Evolutionary conservation across 2,329 filamentous ascomycete species (phyloP).

Genomic region (Neonectria punicea): DNA sequence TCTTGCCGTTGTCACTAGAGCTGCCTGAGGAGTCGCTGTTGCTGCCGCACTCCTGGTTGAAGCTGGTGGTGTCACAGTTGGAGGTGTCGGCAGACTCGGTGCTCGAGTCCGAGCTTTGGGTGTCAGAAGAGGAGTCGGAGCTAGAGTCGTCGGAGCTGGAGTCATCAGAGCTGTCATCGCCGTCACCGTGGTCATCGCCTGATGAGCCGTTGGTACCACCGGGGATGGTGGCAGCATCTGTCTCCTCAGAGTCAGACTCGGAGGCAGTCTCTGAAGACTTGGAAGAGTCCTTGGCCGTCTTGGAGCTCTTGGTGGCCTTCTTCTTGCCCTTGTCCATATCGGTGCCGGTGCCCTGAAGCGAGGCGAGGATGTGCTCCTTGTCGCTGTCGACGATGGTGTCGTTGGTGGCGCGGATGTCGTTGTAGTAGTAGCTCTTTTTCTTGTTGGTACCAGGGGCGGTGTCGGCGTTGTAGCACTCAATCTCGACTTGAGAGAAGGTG

Average conservation of each 20-base stretch:
- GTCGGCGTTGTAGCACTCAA: conserved; percentile 82
- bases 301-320: conserved; percentile 25
- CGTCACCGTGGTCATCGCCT: conserved; percentile 16
- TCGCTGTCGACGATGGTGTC: conserved; percentile 80
- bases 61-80: conserved; percentile 51
- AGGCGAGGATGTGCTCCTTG: conserved; percentile 79
- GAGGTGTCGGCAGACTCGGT: conserved; percentile 38
- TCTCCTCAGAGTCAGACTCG: conserved; percentile 24
- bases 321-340: conserved; percentile 68
- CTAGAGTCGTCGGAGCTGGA: conserved; percentile 25
- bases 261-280: conserved; percentile 20
- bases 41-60: conserved; percentile 53
- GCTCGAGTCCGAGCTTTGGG: conserved; percentile 29
- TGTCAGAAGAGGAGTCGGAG: conserved; percentile 25
- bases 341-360: conserved; percentile 82
- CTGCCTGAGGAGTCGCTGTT: conserved; percentile 31
- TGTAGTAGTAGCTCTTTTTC: conserved; percentile 81
- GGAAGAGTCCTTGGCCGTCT: conserved; percentile 26
- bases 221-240: conserved; percentile 36
- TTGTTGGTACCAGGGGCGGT: conserved; percentile 73
- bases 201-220: conserved; percentile 22
- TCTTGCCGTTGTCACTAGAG: conserved; percentile 49
- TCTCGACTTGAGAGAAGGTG: conserved; percentile 77
- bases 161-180: conserved; percentile 19
- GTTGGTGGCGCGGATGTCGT: conserved; percentile 72